phyloP scores from a whole-genome alignment of 192 early-diverging fungal species.

The Backusella liffmaniae region DNA sequence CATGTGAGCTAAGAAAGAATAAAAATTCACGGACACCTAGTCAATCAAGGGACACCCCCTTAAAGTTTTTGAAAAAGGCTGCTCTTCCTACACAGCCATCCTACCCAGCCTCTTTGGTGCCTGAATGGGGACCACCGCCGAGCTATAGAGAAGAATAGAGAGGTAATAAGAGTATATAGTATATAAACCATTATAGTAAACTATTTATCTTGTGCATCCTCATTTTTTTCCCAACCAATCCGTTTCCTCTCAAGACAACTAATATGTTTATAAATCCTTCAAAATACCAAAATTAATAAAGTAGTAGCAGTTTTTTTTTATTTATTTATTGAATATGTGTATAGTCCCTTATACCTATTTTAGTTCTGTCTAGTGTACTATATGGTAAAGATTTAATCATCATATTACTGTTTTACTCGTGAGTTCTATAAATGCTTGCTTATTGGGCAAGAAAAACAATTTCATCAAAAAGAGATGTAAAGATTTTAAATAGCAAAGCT shows the following conservation, averaged over 20 bases:
- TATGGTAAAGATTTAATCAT: neutral
- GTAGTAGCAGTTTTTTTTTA: no score
- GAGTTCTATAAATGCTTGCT: neutral
- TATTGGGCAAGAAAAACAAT: neutral
- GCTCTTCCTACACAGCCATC: neutral
- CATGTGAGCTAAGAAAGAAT: conserved; percentile 14
- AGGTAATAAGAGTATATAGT: no score
- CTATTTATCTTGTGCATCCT: no score
- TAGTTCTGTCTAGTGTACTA: no score
- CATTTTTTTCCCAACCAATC: no score
- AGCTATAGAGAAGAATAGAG: neutral
- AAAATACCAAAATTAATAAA: no score
- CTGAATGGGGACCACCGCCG: conserved; percentile 24
- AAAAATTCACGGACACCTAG: neutral
- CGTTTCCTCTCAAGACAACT: no score
- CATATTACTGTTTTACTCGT: neutral
- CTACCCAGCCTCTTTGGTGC: neutral
- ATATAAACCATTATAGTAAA: no score
- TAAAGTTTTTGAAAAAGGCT: neutral
- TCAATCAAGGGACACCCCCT: neutral
- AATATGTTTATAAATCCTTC: no score
- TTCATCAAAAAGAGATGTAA: neutral
- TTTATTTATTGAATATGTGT: no score
- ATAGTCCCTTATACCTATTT: no score
- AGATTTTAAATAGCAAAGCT: neutral